Evolutionary conservation across 495 filamentous ascomycete genomes (phyloP), one percentile per base, ranked within the genome.

Genomic region (Penicillium waksmanii): DNA sequence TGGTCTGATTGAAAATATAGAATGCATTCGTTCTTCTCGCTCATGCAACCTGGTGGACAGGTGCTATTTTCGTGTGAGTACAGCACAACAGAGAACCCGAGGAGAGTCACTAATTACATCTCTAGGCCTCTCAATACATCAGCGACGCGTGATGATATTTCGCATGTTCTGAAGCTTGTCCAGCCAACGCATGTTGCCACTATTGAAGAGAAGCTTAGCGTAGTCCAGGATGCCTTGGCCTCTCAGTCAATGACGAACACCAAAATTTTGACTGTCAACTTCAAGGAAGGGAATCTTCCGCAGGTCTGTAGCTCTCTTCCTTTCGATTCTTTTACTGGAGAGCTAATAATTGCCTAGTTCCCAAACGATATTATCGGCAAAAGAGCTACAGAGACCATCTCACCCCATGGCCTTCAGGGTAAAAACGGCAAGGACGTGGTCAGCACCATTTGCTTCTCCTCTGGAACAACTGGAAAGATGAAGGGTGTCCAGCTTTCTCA

Each of bases 401-500:
- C 46, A 18, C 55, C 55, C 13, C 43, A 57, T 34, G 47, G 43
- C 13, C 55, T 57, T 33, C 12, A 51, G 15, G 55, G 55, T 0
- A 51, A 11, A 18, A 51, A 19, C 47, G 38, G 34, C 35, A 57
- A 57, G 36, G 47, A 57, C 18, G 55, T 57, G 5, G 46, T 47
- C 35, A 57, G 55, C 47, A 57, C 55, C 12, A 57, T 57, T 21
- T 57, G 55, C 47, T 57, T 57, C 11, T 57, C 55, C 34, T 57
- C 47, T 8, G 55, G 55, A 27, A 57, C 55, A 51, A 57, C 55
- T 9, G 55, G 55, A 15, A 57, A 57, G 13, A 57, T 57, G 55
- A 57, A 57, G 23, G 55, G 55, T n/a, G 55, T 57, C 7, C 47
- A 51, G 9, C 35, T 57, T 13, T 57, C 55, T 35, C 55, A 57